Evolutionary conservation across 1,284 basidiomycete species (phyloP).

Genomic region (Ustilago shanxiensis): DNA sequence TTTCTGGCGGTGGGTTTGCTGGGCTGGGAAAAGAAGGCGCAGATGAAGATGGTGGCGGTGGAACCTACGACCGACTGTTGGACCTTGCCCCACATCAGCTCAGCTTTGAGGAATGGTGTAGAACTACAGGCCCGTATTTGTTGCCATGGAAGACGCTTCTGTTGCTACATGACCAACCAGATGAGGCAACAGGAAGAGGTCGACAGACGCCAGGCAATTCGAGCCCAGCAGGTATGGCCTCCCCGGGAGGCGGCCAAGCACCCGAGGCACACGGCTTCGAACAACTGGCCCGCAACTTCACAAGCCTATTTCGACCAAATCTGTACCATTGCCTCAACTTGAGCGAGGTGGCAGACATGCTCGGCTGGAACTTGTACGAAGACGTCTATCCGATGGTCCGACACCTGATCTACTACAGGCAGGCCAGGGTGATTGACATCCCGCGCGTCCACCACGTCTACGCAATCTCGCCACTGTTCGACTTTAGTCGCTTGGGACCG

Average conservation of each 20-base stretch:
- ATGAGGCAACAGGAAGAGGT: constrained; percentile 22
- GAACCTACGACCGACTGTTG: constrained; percentile 34
- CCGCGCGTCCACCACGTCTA: constrained; percentile 88
- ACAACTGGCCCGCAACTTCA: constrained; percentile 48
- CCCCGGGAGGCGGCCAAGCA: constrained; percentile 4
- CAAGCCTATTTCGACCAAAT: constrained; percentile 39
- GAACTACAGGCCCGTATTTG: constrained; percentile 75
- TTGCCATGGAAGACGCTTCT: constrained; percentile 94
- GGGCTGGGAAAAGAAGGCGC: constrained; percentile 43
- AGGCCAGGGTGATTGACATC: constrained; percentile 88
- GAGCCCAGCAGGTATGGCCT: constrained; percentile 18
- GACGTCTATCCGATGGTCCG: constrained; percentile 88
- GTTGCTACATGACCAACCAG: constrained; percentile 73
- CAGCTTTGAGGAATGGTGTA: constrained; percentile 62
- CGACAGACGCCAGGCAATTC: constrained; percentile 13
- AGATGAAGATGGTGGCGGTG: constrained; percentile 35
- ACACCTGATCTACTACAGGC: constrained; percentile 88
- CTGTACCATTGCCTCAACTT: constrained; percentile 74
- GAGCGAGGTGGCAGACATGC: constrained; percentile 83
- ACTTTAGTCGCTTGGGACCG: constrained; percentile 74
- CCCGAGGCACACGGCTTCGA: constrained; percentile 53
- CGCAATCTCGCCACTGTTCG: constrained; percentile 71
- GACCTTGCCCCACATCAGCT: constrained; percentile 30
- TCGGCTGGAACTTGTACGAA: constrained; percentile 87
- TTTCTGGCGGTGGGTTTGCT: constrained; percentile 51